A percentile compares a stretch with the other conserved stretches of the same genome.
These are phyloP conservation scores for Aspergillus asperescens DNA, from an alignment of 495 filamentous ascomycete genomes.

Conservation along the genomic window DNA sequence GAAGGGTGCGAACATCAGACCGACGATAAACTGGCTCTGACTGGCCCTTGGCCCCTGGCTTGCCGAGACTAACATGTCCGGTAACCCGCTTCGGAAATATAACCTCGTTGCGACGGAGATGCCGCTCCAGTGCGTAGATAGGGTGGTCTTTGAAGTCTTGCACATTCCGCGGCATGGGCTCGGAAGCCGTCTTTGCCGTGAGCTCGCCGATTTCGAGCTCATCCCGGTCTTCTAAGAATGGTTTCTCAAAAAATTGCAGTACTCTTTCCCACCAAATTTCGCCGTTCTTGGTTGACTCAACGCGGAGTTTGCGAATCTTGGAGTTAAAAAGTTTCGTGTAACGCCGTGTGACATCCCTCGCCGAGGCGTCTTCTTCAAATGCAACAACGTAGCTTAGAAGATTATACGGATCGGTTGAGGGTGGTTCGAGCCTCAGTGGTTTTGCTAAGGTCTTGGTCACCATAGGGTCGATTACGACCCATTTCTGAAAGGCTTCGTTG, in stretches of 20 bases:
- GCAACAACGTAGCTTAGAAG: conserved; percentile 76
- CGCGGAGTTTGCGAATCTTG: conserved; percentile 71
- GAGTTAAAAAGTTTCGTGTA: conserved; percentile 80
- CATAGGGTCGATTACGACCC: conserved; percentile 82
- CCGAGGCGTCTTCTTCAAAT: conserved; percentile 72
- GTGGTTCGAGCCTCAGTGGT: conserved; percentile 73
- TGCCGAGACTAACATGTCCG: conserved; percentile 72
- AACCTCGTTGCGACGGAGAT: conserved; percentile 79
- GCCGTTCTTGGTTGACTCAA: conserved; percentile 64
- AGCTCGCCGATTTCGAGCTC: conserved; percentile 78
- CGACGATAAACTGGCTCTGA: conserved; percentile 71
- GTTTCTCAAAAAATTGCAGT: conserved; percentile 55
- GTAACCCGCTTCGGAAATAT: conserved; percentile 64
- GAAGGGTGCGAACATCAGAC: conserved; percentile 67
- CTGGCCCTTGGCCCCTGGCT: conserved; percentile 48
- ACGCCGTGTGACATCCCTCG: conserved; percentile 73
- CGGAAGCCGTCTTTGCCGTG: conserved; percentile 58
- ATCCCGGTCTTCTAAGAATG: conserved; percentile 59
- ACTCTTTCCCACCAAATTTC: conserved; percentile 66
- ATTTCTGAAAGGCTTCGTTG: conserved; percentile 77
- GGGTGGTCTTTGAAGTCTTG: conserved; percentile 93
- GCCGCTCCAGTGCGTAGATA: conserved; percentile 78
- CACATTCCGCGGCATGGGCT: conserved; percentile 86
- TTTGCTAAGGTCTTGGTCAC: conserved; percentile 73
- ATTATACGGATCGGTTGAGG: conserved; percentile 65